Conservation (phyloP, 1,284 basidiomycete genomes). For the Ceraceosorus guamensis region DNA sequence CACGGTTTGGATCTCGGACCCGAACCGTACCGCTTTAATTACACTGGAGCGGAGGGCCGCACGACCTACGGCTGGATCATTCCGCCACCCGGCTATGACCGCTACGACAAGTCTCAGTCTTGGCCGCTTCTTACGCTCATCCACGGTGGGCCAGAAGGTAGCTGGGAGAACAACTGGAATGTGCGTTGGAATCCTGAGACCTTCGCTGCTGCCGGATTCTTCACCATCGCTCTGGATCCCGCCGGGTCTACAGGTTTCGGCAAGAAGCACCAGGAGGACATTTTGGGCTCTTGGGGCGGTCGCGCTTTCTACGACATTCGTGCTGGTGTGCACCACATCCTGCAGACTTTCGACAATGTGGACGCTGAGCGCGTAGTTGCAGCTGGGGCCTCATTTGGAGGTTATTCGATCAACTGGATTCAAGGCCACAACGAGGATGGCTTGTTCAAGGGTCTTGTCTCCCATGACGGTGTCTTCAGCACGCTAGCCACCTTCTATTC, state of each 20-base stretch:
- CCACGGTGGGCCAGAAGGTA: slow-evolving; percentile 39
- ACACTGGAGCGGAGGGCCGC: slow-evolving; percentile 14
- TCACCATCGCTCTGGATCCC: slow-evolving; percentile 31
- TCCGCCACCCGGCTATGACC: slow-evolving; percentile 18
- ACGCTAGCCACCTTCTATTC: slow-evolving; percentile 14
- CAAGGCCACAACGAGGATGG: slow-evolving; percentile 38
- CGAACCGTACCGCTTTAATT: slow-evolving; percentile 20
- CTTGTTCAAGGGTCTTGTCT: slow-evolving; percentile 35
- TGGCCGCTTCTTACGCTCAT: slow-evolving; percentile 22
- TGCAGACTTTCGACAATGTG: slow-evolving; percentile 7
- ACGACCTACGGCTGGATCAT: slow-evolving; percentile 21
- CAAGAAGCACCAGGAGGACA: slow-evolving; percentile 27
- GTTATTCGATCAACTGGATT: slow-evolving; percentile 36
- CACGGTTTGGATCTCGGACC: slow-evolving; percentile 19
- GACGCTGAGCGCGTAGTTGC: slow-evolving; percentile 27
- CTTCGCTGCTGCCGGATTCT: slow-evolving; percentile 30
- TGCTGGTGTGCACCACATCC: slow-evolving; percentile 19
- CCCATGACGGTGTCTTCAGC: slow-evolving; percentile 35
- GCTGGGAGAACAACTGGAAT: slow-evolving; percentile 32
- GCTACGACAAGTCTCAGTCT: neutral
- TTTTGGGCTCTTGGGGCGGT: slow-evolving; percentile 35
- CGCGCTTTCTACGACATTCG: slow-evolving; percentile 22
- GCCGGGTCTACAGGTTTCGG: slow-evolving; percentile 34
- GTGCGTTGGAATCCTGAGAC: slow-evolving; percentile 33
- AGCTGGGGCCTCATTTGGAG: slow-evolving; percentile 27